Percentiles rank a stretch among this genome's conserved stretches.
Conservation (phyloP, 2,329 filamentous ascomycete species). For the Escovopsis sp. region DNA sequence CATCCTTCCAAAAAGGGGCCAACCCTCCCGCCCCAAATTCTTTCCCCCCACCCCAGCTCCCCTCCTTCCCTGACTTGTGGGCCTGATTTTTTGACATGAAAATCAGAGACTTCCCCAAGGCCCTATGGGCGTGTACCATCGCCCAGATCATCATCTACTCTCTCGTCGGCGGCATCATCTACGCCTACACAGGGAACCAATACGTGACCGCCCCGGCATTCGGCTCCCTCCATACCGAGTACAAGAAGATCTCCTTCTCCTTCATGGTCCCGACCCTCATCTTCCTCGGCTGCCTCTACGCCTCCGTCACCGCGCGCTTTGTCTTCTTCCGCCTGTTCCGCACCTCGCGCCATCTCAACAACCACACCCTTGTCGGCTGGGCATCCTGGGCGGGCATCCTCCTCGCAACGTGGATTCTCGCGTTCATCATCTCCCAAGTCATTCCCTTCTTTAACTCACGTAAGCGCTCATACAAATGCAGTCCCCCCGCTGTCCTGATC, state of each 20-base stretch:
- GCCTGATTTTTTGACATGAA: too few species aligned
- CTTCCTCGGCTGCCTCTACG: conserved; percentile 82
- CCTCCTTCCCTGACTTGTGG: too few species aligned
- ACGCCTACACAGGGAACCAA: conserved; percentile 76
- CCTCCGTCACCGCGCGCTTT: conserved; percentile 78
- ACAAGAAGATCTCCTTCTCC: conserved; percentile 78
- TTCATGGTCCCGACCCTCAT: conserved; percentile 95
- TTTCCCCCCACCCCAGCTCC: too few species aligned
- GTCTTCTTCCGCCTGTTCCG: conserved; percentile 83
- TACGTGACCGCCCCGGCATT: conserved; percentile 84
- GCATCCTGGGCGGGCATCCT: conserved; percentile 61
- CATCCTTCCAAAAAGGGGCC: too few species aligned
- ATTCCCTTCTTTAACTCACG: conserved; percentile 83
- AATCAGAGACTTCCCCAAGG: conserved; percentile 71
- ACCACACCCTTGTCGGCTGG: conserved; percentile 75
- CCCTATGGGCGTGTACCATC: conserved; percentile 79
- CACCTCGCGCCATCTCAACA: conserved; percentile 61
- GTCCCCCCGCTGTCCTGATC: neutral
- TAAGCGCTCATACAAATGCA: too few species aligned
- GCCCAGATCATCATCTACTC: conserved; percentile 77
- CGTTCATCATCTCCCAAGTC: conserved; percentile 81
- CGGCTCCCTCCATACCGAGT: conserved; percentile 61
- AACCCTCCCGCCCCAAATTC: too few species aligned
- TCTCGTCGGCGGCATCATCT: conserved; percentile 65
- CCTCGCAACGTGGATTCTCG: conserved; percentile 57